Evolutionary conservation across 2,329 filamentous ascomycete species (phyloP), one percentile per base, ranked within the genome.

Genomic region (Aspergillus quadricinctus): DNA sequence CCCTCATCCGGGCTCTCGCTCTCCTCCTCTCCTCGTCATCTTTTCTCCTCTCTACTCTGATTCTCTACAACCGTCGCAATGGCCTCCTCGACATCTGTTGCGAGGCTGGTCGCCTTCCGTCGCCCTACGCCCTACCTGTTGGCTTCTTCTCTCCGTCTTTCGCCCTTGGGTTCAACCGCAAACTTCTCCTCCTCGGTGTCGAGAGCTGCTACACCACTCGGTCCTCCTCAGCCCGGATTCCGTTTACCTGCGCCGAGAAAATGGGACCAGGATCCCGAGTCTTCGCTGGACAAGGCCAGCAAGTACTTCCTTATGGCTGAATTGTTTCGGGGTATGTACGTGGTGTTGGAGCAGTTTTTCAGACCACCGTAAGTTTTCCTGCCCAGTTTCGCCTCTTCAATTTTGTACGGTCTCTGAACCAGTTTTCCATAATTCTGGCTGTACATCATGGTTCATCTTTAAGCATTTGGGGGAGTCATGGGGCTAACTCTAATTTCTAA

Each of bases 331-430:
- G 94, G 94, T 77, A 97, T 99, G 94, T 99, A 97, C 73, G 87
- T 99, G 65, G 86, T 94, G 77, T 74, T 99, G 72, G 94, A 99
- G 84, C 93, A 99, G 81, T 99, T 89, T 84, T 97, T 99, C 82
- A 83, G 94, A 76, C 91, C 93, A 78, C 92, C 94, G 89, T 97
- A 83, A 83, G 92, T 92, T 49, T 56, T 52, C 57, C 19, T 60
- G 10, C 21, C 21, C 41, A 14, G 27, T 27, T 11, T 14, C 11
- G 11, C 21, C 14, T 23, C 11, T 23, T 1, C 9, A 23, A 11
- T 11, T 11, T 21, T 11, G 21, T 14, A 27, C 21, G 14, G 21
- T 46, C 19, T 25, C 14, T 1, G 9, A 25, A 4, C 11, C 21
- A 6, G 4, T 46, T 46, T 37, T 37, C 3, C 31, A 37, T 5